Percentiles rank a stretch among this genome's conserved stretches.
Evolutionary conservation across 2,329 filamentous ascomycete species (phyloP).

Genomic region (Eurotiales sp.): DNA sequence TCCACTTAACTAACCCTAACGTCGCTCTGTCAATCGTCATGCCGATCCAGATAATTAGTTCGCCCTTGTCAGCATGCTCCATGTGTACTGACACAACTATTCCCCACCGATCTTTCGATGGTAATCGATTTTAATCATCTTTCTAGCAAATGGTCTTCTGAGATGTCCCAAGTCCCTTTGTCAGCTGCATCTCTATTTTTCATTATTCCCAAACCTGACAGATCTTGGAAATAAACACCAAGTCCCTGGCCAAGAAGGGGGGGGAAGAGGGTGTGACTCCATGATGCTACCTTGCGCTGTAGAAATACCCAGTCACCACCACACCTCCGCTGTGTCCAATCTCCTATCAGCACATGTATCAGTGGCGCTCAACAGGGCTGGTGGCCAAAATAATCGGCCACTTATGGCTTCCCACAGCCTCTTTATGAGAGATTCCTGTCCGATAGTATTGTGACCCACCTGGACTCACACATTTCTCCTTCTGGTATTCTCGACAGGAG

Average conservation of each 20-base stretch:
- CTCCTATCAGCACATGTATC: not conserved
- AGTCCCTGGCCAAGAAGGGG: not conserved
- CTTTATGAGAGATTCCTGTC: not conserved
- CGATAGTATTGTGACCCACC: not conserved
- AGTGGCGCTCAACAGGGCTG: not conserved
- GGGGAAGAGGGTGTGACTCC: not conserved
- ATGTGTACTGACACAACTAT: not conserved
- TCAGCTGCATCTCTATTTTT: too few relatives aligned
- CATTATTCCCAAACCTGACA: too few relatives aligned
- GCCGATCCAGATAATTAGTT: not conserved
- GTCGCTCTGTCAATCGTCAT: not conserved
- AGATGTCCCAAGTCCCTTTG: too few relatives aligned
- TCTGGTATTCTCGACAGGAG: too few relatives aligned
- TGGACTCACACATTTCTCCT: not conserved
- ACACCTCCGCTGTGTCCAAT: not conserved
- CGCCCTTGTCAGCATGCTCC: not conserved
- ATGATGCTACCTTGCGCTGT: not conserved
- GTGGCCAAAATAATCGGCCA: not conserved
- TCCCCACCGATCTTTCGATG: not conserved
- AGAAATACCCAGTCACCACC: not conserved
- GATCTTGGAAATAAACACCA: too few relatives aligned
- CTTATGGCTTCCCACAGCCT: not conserved
- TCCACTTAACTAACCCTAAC: slow-evolving; percentile 2
- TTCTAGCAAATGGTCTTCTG: not conserved
- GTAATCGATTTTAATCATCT: not conserved